These are phyloP conservation scores for Populus simonii DNA, from an alignment of 345 rosid species.

Conservation along the genomic window DNA sequence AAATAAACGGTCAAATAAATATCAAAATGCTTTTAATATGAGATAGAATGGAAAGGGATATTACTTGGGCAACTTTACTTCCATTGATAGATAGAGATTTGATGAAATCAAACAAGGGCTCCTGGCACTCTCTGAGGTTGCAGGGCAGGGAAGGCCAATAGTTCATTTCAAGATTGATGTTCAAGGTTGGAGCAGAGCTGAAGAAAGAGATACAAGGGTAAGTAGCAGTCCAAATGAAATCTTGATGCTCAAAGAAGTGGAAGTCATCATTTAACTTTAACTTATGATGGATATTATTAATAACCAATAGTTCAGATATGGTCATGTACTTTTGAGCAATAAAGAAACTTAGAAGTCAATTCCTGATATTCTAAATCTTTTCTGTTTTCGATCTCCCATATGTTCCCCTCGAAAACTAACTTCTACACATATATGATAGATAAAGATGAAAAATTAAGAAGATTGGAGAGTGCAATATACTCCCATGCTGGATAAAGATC, in stretches of 20 bases:
- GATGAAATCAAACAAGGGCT: slow-evolving; percentile 81
- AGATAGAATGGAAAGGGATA: slow-evolving; percentile 12
- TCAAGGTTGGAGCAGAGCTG: slow-evolving; percentile 89
- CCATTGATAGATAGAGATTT: slow-evolving; percentile 71
- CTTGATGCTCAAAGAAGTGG: background rate
- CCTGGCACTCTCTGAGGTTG: slow-evolving; percentile 85
- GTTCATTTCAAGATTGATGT: slow-evolving; percentile 97
- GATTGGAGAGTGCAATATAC: slow-evolving; percentile 40
- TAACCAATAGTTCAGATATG: background rate
- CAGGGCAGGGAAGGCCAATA: slow-evolving; percentile 91
- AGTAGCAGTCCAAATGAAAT: slow-evolving; percentile 4
- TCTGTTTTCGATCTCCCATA: background rate
- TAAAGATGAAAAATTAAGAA: background rate
- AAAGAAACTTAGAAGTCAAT: background rate
- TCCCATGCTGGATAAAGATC: slow-evolving; percentile 83
- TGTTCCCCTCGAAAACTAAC: background rate
- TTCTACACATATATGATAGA: background rate
- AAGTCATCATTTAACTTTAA: background rate
- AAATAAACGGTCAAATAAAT: background rate
- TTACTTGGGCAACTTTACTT: slow-evolving; percentile 74
- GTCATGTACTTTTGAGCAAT: background rate
- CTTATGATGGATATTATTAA: too few species aligned
- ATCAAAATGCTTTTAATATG: background rate
- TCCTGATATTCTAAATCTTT: background rate
- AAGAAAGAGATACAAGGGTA: slow-evolving; percentile 11